Base-by-base conservation (phyloP, 129 eudicot species). In the Arctium minus region DNA sequence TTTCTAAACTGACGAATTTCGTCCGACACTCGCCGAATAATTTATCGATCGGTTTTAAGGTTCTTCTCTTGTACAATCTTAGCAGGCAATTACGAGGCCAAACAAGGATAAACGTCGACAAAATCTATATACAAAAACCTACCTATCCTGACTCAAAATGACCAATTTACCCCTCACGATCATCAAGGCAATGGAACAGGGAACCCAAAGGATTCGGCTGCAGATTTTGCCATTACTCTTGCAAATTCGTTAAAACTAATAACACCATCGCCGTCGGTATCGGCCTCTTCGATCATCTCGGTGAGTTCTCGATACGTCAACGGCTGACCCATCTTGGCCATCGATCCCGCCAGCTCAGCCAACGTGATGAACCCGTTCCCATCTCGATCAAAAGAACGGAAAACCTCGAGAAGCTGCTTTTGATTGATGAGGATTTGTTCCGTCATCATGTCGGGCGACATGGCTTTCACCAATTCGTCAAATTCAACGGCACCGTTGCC, bases 261-360 rank as follows among this genome's bases (percentile, higher is more conserved):
- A 5, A 86, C 89, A 27, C 92, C 92, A 83, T 88, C 92, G 22
- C 89, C 92, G 73, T 88, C 86, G 5, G 79, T 74, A 85, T 88
- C 92, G 0, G 92, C 92, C 78, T 88, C 92, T 39, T 86, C 64
- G 39, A 88, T 73, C 92, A 88, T 86, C 84, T 86, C 87, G 10
- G 82, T 83, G 15, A 88, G 80, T 83, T 88, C 92, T 1, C 67
- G 56, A 22, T 86, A 77, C 79, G 92, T 83, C 74, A 88, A 83
- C 15, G 92, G 92, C 40, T 86, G 89, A 1, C 89, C 88, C 92
- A 88, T 88, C 75, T 86, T 86, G 13, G 92, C 89, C 89, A 88
- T 88, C 39, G 89, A 72, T 2, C 79, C 81, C 6, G 92, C 89
- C 3, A 86, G 89, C 89, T 88, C 89, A 4, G 88, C 86, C 70